phyloP scores from a whole-genome alignment of 2,329 filamentous ascomycete species.

The Coniochaeta sp. region DNA sequence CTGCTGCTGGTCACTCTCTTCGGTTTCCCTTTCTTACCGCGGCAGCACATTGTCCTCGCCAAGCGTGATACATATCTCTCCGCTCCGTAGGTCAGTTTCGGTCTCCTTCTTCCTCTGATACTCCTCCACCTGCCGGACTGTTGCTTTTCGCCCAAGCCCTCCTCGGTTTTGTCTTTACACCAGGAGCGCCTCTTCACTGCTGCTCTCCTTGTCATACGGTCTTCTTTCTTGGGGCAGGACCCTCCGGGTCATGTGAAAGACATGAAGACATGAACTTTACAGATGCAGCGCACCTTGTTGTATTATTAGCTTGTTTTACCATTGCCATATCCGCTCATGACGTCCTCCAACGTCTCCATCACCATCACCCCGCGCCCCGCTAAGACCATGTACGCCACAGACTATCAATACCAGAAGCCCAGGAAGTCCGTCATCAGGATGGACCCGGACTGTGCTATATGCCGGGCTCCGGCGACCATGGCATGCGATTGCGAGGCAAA shows the following conservation, averaged over 20 bases:
- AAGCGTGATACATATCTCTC: background rate
- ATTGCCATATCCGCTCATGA: conserved; percentile 7
- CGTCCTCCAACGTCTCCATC: conserved; percentile 5
- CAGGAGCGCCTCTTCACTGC: background rate
- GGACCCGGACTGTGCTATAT: conserved; percentile 65
- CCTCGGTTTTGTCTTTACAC: background rate
- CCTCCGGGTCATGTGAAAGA: conserved; percentile 18
- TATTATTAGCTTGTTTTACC: conserved; percentile 18
- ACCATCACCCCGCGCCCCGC: conserved; percentile 14
- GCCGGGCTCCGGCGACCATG: conserved; percentile 48
- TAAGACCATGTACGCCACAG: conserved; percentile 41
- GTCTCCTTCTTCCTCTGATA: background rate
- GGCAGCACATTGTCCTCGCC: background rate
- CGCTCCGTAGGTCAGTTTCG: conserved; percentile 12
- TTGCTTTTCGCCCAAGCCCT: background rate
- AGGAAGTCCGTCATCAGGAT: conserved; percentile 50
- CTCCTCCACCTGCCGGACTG: background rate
- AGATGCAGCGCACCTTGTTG: conserved; percentile 15
- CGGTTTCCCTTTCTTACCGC: conserved; percentile 1
- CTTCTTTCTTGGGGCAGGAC: conserved; percentile 8
- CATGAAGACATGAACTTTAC: conserved; percentile 24
- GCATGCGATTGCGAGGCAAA: conserved; percentile 61
- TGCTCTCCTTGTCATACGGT: conserved; percentile 2
- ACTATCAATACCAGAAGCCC: conserved; percentile 28
- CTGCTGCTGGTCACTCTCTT: conserved; percentile 1